A percentile compares a stretch with the other conserved stretches of the same genome.
These are phyloP conservation scores for Globisporangium parvum DNA, from an alignment of 352 stramenopile species.

Conservation along the genomic window DNA sequence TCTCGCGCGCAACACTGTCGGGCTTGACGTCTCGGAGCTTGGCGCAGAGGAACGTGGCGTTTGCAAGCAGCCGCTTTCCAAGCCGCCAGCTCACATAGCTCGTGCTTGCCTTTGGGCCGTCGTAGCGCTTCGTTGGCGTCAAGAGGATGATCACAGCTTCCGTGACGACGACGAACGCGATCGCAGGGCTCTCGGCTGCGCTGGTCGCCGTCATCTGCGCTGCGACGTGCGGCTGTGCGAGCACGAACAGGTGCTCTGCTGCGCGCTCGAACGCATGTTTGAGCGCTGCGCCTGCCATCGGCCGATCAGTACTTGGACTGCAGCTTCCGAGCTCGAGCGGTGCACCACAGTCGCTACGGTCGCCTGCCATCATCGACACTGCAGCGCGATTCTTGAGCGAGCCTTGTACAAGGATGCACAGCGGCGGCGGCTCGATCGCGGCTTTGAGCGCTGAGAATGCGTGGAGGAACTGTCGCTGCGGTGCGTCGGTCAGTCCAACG, in stretches of 20 bases:
- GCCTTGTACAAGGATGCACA: constrained; percentile 59
- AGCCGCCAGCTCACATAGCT: constrained; percentile 71
- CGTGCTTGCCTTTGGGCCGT: constrained; percentile 31
- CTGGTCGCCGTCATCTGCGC: constrained; percentile 30
- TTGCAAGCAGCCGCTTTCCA: constrained; percentile 41
- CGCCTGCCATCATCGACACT: background rate
- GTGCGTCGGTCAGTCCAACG: constrained; percentile 57
- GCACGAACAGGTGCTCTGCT: constrained; percentile 20
- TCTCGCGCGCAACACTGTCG: constrained; percentile 37
- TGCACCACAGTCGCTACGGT: constrained; percentile 1
- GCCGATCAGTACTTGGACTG: background rate
- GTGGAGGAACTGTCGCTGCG: constrained; percentile 49
- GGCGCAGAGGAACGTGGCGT: constrained; percentile 33
- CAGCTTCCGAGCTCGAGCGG: background rate
- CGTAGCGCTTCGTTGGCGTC: constrained; percentile 62
- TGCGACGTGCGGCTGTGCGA: constrained; percentile 11
- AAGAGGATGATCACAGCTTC: constrained; percentile 76
- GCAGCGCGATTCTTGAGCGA: constrained; percentile 40
- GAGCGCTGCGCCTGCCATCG: constrained; percentile 37
- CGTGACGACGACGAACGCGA: constrained; percentile 60
- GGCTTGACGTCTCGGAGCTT: constrained; percentile 44
- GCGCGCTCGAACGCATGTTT: constrained; percentile 45
- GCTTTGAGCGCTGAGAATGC: constrained; percentile 60
- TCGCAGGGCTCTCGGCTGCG: constrained; percentile 1
- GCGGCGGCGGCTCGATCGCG: constrained; percentile 48